A percentile compares a stretch with the other conserved stretches of the same genome.
phyloP scores from a whole-genome alignment of 2,329 filamentous ascomycete species.

The Raffaelea ambrosiae region DNA sequence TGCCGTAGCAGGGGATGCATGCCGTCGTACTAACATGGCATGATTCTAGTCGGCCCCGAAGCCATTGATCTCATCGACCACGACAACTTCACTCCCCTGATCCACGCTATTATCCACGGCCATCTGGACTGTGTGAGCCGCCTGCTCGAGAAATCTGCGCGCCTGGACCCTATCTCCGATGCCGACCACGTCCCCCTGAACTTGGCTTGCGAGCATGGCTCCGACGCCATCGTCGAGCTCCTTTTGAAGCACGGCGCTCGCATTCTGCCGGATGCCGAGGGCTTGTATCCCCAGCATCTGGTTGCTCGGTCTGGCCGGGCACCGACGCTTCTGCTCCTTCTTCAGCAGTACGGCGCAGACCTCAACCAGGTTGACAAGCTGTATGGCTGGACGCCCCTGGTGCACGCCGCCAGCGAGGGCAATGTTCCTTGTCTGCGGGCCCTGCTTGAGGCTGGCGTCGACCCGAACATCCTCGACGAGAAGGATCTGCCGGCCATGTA shows the following conservation, averaged over 20 bases:
- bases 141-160: constrained; percentile 68
- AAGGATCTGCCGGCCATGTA: constrained; percentile 94
- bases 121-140: constrained; percentile 72
- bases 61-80: constrained; percentile 88
- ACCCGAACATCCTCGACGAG: constrained; percentile 77
- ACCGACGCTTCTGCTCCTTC: constrained; percentile 66
- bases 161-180: constrained; percentile 77
- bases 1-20: too few species aligned
- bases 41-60: constrained; percentile 48
- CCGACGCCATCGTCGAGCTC: constrained; percentile 73
- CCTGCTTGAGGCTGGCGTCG: constrained; percentile 69
- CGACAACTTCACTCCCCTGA: constrained; percentile 93
- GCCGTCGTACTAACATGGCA: too few species aligned
- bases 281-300: constrained; percentile 92
- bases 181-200: constrained; percentile 92
- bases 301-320: constrained; percentile 83
- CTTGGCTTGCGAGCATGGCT: constrained; percentile 88
- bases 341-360: constrained; percentile 81
- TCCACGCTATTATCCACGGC: constrained; percentile 88
- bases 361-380: constrained; percentile 90
- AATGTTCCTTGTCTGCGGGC: constrained; percentile 82
- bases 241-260: constrained; percentile 72
- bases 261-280: constrained; percentile 91
- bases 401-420: constrained; percentile 93
- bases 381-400: constrained; percentile 94